These are phyloP conservation scores for Chlamydomonas sp. DNA, from an alignment of 139 green algal species.

Conservation along the genomic window DNA sequence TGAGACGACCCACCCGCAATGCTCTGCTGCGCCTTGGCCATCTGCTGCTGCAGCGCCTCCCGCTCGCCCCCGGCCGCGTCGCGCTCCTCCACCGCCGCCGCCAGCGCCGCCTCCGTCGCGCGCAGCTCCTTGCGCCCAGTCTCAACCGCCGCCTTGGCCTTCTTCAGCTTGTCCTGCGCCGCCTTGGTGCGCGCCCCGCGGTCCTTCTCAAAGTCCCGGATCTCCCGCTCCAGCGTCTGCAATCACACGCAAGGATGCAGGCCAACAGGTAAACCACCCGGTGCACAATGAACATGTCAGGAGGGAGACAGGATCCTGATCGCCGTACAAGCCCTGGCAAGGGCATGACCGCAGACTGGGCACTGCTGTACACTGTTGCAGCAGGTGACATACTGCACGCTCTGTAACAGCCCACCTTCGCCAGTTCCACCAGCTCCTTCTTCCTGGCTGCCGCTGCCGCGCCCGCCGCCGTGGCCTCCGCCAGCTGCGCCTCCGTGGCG, in stretches of 20 bases:
- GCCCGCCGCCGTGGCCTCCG: slow-evolving; percentile 55
- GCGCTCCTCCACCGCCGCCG: slow-evolving; percentile 56
- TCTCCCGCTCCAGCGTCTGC: slow-evolving; percentile 80
- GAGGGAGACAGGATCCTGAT: too few species aligned
- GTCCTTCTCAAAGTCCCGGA: slow-evolving; percentile 85
- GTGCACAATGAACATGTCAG: too few species aligned
- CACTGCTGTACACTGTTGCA: too few species aligned
- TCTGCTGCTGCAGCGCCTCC: slow-evolving; percentile 67
- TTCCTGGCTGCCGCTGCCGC: slow-evolving; percentile 65
- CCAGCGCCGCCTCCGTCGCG: slow-evolving; percentile 44
- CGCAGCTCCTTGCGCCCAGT: slow-evolving; percentile 62
- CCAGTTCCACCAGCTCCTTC: slow-evolving; percentile 68
- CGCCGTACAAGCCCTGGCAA: too few species aligned
- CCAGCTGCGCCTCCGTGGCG: slow-evolving; percentile 66
- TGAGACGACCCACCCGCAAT: slow-evolving; percentile 50
- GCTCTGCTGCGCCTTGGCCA: slow-evolving; percentile 48
- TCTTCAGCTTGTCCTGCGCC: slow-evolving; percentile 79
- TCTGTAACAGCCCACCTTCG: slow-evolving; percentile 64
- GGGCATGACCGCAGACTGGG: too few species aligned
- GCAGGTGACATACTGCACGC: too few species aligned
- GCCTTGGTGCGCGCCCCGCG: slow-evolving; percentile 73
- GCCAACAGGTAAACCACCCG: background rate
- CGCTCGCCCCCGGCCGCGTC: slow-evolving; percentile 73
- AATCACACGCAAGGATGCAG: background rate
- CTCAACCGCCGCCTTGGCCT: slow-evolving; percentile 72